Evolutionary conservation across 31 red algal genomes (phyloP).

Genomic region (Odonthalia washingtoniensis): DNA sequence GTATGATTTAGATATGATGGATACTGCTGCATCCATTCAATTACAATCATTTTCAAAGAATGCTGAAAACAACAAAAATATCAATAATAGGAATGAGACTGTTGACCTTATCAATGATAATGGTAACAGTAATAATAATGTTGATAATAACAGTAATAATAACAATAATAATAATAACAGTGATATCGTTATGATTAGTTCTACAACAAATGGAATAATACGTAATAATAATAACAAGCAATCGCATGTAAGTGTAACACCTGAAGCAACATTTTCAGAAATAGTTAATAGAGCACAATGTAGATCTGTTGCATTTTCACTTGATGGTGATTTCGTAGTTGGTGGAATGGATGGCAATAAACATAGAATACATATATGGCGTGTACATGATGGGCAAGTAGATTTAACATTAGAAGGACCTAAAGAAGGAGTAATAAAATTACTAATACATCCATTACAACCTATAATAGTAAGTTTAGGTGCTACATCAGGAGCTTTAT

Average conservation of each 20-base stretch:
- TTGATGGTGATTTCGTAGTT: constrained; percentile 83
- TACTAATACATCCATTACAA: constrained; percentile 78
- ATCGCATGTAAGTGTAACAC: constrained; percentile 2
- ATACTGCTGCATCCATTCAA: background rate
- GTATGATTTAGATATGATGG: constrained; percentile 57
- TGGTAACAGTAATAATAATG: no score
- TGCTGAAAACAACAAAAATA: constrained; percentile 20
- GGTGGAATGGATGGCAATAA: constrained; percentile 73
- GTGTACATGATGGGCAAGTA: constrained; percentile 73
- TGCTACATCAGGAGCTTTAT: constrained; percentile 59
- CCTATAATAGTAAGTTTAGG: constrained; percentile 69
- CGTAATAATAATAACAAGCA: no score
- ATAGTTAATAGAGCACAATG: constrained; percentile 82
- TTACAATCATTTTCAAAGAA: background rate
- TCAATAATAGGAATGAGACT: no score
- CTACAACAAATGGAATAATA: background rate
- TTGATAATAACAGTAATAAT: background rate
- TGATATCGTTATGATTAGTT: background rate
- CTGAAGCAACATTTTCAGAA: constrained; percentile 71
- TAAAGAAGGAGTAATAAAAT: constrained; percentile 74
- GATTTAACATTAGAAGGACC: constrained; percentile 88
- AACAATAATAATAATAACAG: background rate
- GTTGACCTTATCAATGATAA: no score
- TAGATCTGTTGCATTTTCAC: constrained; percentile 66
- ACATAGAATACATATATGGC: constrained; percentile 85